Conservation (phyloP, 495 filamentous ascomycete genomes). For the Lentithecium fluviatile region DNA sequence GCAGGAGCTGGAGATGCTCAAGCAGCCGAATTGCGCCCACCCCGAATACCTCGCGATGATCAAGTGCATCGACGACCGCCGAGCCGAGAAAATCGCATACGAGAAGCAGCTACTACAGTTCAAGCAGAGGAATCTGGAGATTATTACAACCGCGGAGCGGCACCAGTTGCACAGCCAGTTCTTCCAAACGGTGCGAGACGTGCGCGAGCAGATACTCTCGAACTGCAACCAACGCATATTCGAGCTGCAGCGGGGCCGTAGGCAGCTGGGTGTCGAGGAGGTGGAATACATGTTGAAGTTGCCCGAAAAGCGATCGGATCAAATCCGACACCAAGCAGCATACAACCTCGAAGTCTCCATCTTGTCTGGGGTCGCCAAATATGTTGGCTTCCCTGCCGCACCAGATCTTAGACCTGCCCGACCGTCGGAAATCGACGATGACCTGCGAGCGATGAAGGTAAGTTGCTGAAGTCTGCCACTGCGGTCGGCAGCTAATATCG, state of each 20-base stretch:
- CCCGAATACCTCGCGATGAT: constrained; percentile 85
- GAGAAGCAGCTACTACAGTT: constrained; percentile 70
- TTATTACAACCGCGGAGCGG: constrained; percentile 72
- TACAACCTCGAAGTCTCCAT: constrained; percentile 94
- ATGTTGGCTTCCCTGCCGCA: constrained; percentile 94
- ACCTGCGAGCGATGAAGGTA: constrained; percentile 87
- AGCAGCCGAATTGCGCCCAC: constrained; percentile 73
- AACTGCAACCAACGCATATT: constrained; percentile 83
- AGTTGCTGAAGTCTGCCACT: constrained; percentile 45
- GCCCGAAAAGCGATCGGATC: constrained; percentile 66
- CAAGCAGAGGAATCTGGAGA: constrained; percentile 67
- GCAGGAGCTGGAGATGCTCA: constrained; percentile 79
- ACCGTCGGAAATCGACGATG: constrained; percentile 73
- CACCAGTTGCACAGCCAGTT: constrained; percentile 82
- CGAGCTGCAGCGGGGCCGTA: constrained; percentile 78
- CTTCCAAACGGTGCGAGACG: constrained; percentile 76
- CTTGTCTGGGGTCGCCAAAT: constrained; percentile 85
- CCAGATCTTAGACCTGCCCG: constrained; percentile 72
- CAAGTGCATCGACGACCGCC: constrained; percentile 74
- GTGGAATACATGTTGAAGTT: constrained; percentile 66
- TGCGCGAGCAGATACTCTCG: constrained; percentile 76
- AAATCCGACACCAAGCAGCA: constrained; percentile 73
- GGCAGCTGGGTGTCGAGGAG: constrained; percentile 76
- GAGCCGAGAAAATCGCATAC: constrained; percentile 73
- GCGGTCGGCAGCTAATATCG: neutral